These are phyloP conservation scores for Cephaloascus albidus DNA, from an alignment of 805 yeast genomes.

Conservation along the genomic window DNA sequence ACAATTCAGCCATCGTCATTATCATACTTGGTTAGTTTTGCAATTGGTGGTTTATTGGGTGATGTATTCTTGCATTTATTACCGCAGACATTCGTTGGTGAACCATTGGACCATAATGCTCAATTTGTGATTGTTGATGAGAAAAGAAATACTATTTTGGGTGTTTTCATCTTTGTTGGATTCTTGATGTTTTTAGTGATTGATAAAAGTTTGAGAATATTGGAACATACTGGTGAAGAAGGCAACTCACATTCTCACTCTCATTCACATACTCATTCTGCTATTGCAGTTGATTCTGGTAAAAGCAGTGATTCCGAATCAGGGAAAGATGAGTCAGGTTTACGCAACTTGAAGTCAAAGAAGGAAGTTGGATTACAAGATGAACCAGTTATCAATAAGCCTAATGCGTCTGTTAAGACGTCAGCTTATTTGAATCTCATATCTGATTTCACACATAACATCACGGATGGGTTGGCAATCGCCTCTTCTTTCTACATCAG, in stretches of 20 bases:
- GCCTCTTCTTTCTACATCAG: slow-evolving; percentile 61
- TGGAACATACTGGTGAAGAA: slow-evolving; percentile 24
- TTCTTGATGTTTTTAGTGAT: slow-evolving; percentile 50
- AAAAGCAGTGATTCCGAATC: slow-evolving; percentile 3
- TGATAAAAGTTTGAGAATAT: slow-evolving; percentile 50
- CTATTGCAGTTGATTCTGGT: slow-evolving; percentile 6
- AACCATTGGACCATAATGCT: slow-evolving; percentile 26
- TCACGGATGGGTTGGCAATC: slow-evolving; percentile 71
- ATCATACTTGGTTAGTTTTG: slow-evolving; percentile 55
- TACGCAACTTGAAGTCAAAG: slow-evolving; percentile 1
- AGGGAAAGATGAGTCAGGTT: slow-evolving; percentile 5
- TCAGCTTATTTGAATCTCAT: slow-evolving; percentile 59
- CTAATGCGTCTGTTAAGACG: slow-evolving; percentile 25
- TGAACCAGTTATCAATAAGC: slow-evolving; percentile 18
- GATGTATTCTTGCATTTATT: slow-evolving; percentile 65
- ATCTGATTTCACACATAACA: slow-evolving; percentile 66
- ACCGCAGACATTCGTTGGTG: slow-evolving; percentile 59
- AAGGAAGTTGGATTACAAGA: not conserved
- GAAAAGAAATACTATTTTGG: slow-evolving; percentile 36
- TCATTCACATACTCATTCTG: slow-evolving; percentile 20
- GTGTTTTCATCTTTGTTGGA: slow-evolving; percentile 51
- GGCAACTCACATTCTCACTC: slow-evolving; percentile 32
- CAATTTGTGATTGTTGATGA: slow-evolving; percentile 43
- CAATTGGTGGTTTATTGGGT: slow-evolving; percentile 69
- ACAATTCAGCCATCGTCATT: slow-evolving; percentile 40